A percentile compares a stretch with the other conserved stretches of the same genome.
Evolutionary conservation across 768 basidiomycete species (phyloP).

Genomic region (Saitozyma sp.): DNA sequence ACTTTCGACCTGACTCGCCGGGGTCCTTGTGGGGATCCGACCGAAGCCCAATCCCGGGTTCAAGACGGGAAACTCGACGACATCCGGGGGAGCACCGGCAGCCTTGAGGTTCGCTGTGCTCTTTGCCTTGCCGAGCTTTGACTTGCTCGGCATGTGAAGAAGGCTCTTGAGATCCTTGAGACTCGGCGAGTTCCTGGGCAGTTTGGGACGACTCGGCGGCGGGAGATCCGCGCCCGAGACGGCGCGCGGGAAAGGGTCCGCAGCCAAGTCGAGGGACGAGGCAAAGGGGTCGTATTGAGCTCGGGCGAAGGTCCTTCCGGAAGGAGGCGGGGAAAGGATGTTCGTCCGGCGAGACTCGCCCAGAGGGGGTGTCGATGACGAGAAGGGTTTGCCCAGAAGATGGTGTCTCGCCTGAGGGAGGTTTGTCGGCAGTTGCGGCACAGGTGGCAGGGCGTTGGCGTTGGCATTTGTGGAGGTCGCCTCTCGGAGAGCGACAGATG

Average conservation of each 20-base stretch:
- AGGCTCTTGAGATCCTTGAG: conserved; percentile 38
- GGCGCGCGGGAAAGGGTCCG: not conserved
- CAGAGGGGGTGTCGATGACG: conserved; percentile 40
- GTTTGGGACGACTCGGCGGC: conserved; percentile 12
- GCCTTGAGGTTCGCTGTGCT: conserved; percentile 33
- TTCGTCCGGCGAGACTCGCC: conserved; percentile 15
- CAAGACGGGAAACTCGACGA: too few relatives aligned
- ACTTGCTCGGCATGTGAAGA: conserved; percentile 18
- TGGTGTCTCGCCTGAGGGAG: conserved; percentile 7
- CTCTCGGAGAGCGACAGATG: conserved; percentile 36
- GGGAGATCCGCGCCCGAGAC: conserved; percentile 1
- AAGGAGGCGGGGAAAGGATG: conserved; percentile 14
- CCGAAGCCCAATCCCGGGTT: too few relatives aligned
- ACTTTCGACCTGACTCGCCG: conserved; percentile 22
- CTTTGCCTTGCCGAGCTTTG: conserved; percentile 33
- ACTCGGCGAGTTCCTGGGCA: conserved; percentile 35
- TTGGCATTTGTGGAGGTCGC: conserved; percentile 6
- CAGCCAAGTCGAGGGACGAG: conserved; percentile 25
- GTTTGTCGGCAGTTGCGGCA: conserved; percentile 12
- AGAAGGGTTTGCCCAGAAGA: conserved; percentile 39
- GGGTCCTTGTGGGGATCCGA: too few relatives aligned
- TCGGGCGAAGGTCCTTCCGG: not conserved
- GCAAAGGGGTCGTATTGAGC: conserved; percentile 36
- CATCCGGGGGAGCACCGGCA: too few relatives aligned
- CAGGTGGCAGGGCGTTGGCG: conserved; percentile 19